These are phyloP conservation scores for Micractinium conductrix DNA, from an alignment of 139 green algal genomes.

Conservation along the genomic window DNA sequence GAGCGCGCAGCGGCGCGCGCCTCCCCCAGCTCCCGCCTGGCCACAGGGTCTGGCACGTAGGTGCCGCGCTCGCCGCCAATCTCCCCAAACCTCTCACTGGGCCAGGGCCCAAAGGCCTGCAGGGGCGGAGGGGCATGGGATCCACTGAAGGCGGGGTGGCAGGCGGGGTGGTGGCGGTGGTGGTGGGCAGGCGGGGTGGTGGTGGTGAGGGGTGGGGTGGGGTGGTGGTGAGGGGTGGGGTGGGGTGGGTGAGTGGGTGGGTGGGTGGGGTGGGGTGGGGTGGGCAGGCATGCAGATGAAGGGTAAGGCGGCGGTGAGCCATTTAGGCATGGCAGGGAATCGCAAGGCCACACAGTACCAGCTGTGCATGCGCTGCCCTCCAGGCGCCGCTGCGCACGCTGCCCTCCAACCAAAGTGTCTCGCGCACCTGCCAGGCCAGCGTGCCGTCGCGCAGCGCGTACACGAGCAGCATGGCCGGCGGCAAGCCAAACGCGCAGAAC, in stretches of 20 bases:
- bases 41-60: conserved; percentile 1
- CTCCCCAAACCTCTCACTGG: conserved; percentile 1
- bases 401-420: background rate
- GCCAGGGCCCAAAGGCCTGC: conserved; percentile 27
- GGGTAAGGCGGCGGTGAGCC: background rate
- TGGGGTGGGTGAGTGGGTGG: no score
- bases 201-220: no score
- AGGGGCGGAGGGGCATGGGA: no score
- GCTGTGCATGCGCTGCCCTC: background rate
- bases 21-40: background rate
- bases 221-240: no score
- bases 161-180: no score
- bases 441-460: background rate
- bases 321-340: background rate
- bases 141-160: no score
- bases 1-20: background rate
- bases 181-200: background rate
- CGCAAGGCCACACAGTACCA: background rate
- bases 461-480: background rate
- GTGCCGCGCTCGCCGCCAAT: background rate
- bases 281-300: no score
- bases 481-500: background rate
- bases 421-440: background rate
- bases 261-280: no score
- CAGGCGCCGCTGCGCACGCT: background rate